Conservation (phyloP, 2,329 filamentous ascomycete genomes). For the Beauveria caledonica region DNA sequence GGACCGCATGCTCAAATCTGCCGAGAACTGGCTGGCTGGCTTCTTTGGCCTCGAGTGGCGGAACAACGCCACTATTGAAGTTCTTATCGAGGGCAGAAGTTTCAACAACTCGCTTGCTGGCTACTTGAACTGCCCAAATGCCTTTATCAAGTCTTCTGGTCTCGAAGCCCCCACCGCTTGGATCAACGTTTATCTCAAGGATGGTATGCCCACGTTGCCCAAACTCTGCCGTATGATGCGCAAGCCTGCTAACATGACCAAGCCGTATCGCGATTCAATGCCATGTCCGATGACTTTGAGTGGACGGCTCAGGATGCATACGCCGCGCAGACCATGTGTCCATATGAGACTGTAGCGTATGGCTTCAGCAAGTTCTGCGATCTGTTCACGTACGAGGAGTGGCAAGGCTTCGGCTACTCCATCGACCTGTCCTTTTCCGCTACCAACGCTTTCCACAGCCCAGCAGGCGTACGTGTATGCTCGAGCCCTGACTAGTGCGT, state of each 20-base stretch:
- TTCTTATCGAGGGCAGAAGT: slow-evolving; percentile 54
- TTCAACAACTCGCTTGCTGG: slow-evolving; percentile 68
- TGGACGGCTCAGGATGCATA: slow-evolving; percentile 59
- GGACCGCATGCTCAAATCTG: slow-evolving; percentile 68
- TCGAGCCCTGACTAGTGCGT: neutral
- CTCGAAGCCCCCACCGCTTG: slow-evolving; percentile 49
- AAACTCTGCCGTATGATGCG: neutral
- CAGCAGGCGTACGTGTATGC: slow-evolving; percentile 43
- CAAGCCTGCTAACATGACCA: neutral
- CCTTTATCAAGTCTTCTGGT: slow-evolving; percentile 41
- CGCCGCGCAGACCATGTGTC: slow-evolving; percentile 63
- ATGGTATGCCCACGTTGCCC: slow-evolving; percentile 30
- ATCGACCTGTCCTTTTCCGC: slow-evolving; percentile 60
- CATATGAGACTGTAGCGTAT: slow-evolving; percentile 70
- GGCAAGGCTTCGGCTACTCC: slow-evolving; percentile 63
- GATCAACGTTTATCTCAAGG: slow-evolving; percentile 54
- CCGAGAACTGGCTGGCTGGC: slow-evolving; percentile 70
- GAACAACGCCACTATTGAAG: slow-evolving; percentile 62
- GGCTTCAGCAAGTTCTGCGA: slow-evolving; percentile 68
- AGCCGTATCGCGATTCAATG: slow-evolving; percentile 52
- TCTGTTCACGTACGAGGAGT: slow-evolving; percentile 68
- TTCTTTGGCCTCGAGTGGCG: slow-evolving; percentile 73
- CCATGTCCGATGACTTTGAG: slow-evolving; percentile 47
- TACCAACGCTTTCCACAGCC: slow-evolving; percentile 53
- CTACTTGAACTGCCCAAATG: slow-evolving; percentile 58